phyloP scores from a whole-genome alignment of 352 stramenopile genomes.

The Pythium dissotocum region DNA sequence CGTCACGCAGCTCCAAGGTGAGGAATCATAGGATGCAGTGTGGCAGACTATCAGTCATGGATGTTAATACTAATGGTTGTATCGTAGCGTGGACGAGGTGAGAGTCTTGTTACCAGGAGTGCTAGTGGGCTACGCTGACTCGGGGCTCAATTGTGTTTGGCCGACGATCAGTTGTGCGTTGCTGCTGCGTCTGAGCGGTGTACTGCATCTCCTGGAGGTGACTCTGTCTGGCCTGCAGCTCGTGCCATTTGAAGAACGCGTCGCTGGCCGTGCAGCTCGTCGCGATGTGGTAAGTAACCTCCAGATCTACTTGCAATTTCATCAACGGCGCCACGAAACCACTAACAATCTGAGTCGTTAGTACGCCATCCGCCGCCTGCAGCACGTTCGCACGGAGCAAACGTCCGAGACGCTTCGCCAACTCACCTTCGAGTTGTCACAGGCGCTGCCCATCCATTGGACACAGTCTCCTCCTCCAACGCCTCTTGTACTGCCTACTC shows the following conservation, averaged over 20 bases:
- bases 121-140: too few species aligned
- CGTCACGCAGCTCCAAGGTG: slow-evolving; percentile 49
- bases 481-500: neutral
- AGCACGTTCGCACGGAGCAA: slow-evolving; percentile 27
- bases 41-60: too few species aligned
- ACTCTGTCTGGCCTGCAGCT: slow-evolving; percentile 21
- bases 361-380: slow-evolving; percentile 52
- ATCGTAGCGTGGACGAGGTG: slow-evolving; percentile 27
- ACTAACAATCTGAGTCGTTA: slow-evolving; percentile 5
- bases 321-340: neutral
- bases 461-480: neutral
- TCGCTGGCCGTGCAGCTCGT: neutral
- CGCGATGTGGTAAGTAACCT: slow-evolving; percentile 18
- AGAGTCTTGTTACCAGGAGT: neutral
- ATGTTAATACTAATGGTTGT: neutral
- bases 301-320: too few species aligned
- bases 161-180: slow-evolving; percentile 26
- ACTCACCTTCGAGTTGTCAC: slow-evolving; percentile 38
- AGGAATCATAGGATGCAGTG: neutral
- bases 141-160: too few species aligned
- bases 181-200: slow-evolving; percentile 26
- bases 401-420: slow-evolving; percentile 32
- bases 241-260: slow-evolving; percentile 22
- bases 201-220: slow-evolving; percentile 31
- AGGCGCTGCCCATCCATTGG: slow-evolving; percentile 41